Evolutionary conservation across 495 filamentous ascomycete species (phyloP).

Genomic region (Trypethelium eluteriae): DNA sequence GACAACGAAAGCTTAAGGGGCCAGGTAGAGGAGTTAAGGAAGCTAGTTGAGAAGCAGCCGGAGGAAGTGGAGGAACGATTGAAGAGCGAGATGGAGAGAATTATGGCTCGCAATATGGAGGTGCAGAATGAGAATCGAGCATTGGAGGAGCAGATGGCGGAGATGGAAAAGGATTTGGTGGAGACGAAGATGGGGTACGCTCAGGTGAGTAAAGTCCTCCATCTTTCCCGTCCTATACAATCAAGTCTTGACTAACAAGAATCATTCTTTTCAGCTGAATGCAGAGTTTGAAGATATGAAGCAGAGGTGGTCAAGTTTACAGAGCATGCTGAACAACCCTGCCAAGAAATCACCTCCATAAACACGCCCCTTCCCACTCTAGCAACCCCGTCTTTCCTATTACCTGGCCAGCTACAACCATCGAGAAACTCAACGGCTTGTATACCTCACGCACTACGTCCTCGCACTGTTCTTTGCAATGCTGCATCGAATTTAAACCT

Average conservation of each 20-base stretch:
- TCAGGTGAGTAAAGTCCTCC: conserved; percentile 56
- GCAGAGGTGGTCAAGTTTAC: conserved; percentile 34
- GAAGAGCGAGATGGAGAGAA: conserved; percentile 77
- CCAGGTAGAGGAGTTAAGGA: conserved; percentile 73
- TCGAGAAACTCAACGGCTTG: neutral
- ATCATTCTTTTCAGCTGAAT: conserved; percentile 29
- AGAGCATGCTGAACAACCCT: conserved; percentile 27
- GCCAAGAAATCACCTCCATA: neutral
- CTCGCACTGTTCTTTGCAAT: neutral
- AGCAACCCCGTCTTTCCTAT: neutral
- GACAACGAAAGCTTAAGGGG: conserved; percentile 76
- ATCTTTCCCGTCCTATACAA: neutral
- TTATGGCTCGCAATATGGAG: conserved; percentile 86
- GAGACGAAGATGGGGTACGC: conserved; percentile 91
- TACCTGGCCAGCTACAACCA: neutral
- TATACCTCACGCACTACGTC: neutral
- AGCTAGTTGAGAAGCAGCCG: conserved; percentile 80
- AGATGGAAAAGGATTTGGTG: conserved; percentile 92
- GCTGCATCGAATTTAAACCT: neutral
- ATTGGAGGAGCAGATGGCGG: conserved; percentile 81
- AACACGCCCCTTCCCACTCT: neutral
- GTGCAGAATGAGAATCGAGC: conserved; percentile 88
- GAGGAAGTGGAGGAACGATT: conserved; percentile 78
- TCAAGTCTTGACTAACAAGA: conserved; percentile 14
- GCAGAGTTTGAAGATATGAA: conserved; percentile 35